A percentile compares a stretch with the other conserved stretches of the same genome.
phyloP scores from a whole-genome alignment of 805 yeast genomes.

The Vanderwaltozyma polyspora region DNA sequence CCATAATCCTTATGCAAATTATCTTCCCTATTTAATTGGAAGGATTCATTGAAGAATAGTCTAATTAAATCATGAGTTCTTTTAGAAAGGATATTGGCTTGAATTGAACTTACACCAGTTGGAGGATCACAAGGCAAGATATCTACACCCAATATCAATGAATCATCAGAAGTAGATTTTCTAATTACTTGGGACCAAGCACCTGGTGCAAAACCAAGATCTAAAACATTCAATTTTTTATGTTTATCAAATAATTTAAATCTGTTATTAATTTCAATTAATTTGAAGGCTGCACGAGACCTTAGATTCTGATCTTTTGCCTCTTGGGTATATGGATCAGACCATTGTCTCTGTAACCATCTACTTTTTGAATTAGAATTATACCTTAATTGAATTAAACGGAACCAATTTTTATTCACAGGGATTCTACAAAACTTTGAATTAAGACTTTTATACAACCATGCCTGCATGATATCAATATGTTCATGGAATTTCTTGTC shows the following conservation, averaged over 20 bases:
- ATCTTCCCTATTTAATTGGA: conserved; percentile 25
- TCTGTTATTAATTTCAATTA: conserved; percentile 60
- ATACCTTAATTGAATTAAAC: conserved; percentile 5
- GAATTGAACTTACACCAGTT: conserved; percentile 63
- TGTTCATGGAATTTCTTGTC: too few relatives aligned
- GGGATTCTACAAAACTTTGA: too few relatives aligned
- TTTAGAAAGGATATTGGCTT: conserved; percentile 73
- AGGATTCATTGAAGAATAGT: conserved; percentile 33
- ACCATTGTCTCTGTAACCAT: conserved; percentile 65
- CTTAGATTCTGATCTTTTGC: conserved; percentile 53
- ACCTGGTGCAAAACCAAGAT: conserved; percentile 89
- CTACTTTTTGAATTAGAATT: conserved; percentile 44
- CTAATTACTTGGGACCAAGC: conserved; percentile 87
- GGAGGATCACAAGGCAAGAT: conserved; percentile 73
- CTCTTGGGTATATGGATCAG: conserved; percentile 54
- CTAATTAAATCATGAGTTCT: conserved; percentile 48
- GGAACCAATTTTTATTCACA: too few relatives aligned
- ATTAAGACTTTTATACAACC: too few relatives aligned
- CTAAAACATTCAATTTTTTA: conserved; percentile 51
- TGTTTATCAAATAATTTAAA: conserved; percentile 43
- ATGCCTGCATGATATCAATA: too few relatives aligned
- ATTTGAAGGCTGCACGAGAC: conserved; percentile 87
- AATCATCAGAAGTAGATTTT: conserved; percentile 37
- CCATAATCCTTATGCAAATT: conserved; percentile 24
- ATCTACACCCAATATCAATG: conserved; percentile 71